Percentiles rank a stretch among this genome's conserved stretches.
Evolutionary conservation across 441 rosid species (phyloP).

Genomic region (Rhodomyrtus psidioides): DNA sequence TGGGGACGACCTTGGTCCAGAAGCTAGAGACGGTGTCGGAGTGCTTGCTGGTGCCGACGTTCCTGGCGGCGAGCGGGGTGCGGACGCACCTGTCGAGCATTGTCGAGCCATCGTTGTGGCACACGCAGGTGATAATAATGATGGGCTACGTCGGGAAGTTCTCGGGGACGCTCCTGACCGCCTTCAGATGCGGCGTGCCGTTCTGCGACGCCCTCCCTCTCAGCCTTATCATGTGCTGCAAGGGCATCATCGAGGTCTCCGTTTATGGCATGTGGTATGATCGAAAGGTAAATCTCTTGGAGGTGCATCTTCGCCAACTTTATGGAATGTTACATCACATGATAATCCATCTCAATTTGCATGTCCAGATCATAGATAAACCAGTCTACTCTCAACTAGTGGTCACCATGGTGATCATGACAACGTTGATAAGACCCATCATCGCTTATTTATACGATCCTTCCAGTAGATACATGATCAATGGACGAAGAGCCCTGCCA

Average conservation of each 20-base stretch:
- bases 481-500: slow-evolving; percentile 3
- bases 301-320: too few species aligned
- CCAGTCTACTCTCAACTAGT: slow-evolving; percentile 8
- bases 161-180: slow-evolving; percentile 16
- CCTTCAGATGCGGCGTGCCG: slow-evolving; percentile 15
- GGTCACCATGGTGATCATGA: slow-evolving; percentile 2
- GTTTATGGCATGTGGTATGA: background rate
- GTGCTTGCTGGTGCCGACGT: background rate
- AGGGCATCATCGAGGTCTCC: slow-evolving; percentile 25
- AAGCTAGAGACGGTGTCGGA: background rate
- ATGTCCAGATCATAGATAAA: slow-evolving; percentile 7
- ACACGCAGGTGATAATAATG: background rate
- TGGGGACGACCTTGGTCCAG: background rate
- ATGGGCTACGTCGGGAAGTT: slow-evolving; percentile 24
- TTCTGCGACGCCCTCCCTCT: slow-evolving; percentile 18
- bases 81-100: background rate
- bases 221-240: slow-evolving; percentile 22
- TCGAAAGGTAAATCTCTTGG: background rate
- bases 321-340: too few species aligned
- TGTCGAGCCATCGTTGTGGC: slow-evolving; percentile 3
- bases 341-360: background rate
- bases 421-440: slow-evolving; percentile 15
- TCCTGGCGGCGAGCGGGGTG: background rate
- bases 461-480: slow-evolving; percentile 4
- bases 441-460: slow-evolving; percentile 9